These are phyloP conservation scores for Termitomyces sp. DNA, from an alignment of 768 basidiomycete genomes.

Conservation along the genomic window DNA sequence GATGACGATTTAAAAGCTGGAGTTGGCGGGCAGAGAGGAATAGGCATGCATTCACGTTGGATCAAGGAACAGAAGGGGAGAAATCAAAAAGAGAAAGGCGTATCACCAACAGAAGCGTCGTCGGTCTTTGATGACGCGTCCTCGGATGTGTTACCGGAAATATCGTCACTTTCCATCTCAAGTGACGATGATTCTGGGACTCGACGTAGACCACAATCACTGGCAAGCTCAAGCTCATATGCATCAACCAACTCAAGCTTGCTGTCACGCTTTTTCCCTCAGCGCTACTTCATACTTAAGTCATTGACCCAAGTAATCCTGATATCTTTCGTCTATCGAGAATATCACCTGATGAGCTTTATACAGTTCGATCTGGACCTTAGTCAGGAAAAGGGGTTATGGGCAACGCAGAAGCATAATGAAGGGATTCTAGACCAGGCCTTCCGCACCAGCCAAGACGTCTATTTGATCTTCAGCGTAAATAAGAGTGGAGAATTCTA, in stretches of 20 bases:
- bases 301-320: conserved; percentile 67
- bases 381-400: conserved; percentile 73
- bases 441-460: conserved; percentile 85
- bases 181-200: conserved; percentile 37
- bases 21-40: conserved; percentile 87
- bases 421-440: conserved; percentile 90
- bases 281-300: conserved; percentile 91
- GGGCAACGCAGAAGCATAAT: conserved; percentile 94
- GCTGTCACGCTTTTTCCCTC: conserved; percentile 72
- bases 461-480: conserved; percentile 87
- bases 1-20: conserved; percentile 89
- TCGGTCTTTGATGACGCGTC: conserved; percentile 14
- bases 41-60: conserved; percentile 82
- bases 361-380: conserved; percentile 71
- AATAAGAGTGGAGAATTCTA: conserved; percentile 95
- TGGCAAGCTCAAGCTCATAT: conserved; percentile 54
- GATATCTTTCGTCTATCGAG: conserved; percentile 13
- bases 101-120: conserved; percentile 15
- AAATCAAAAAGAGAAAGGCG: conserved; percentile 16
- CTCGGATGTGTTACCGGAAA: conserved; percentile 21
- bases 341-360: background rate
- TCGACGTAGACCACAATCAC: conserved; percentile 30
- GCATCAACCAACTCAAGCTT: conserved; percentile 85
- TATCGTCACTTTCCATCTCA: conserved; percentile 32
- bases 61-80: conserved; percentile 58